Conservation (phyloP, 768 basidiomycete genomes). For the Suillus occidentalis region DNA sequence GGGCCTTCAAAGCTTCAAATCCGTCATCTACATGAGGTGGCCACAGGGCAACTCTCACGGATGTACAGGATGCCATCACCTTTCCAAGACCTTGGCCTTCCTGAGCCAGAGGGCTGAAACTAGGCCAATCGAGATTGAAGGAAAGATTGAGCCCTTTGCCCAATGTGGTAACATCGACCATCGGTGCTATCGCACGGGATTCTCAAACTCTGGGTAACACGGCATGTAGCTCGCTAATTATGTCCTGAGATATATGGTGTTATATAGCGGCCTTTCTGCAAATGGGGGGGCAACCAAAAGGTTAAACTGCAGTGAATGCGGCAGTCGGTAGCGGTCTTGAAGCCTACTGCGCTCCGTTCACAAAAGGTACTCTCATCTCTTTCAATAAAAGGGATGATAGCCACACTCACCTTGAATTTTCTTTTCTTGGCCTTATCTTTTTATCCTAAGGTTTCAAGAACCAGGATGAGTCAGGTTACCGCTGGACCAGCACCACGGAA, state of each 20-base stretch:
- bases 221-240: not conserved
- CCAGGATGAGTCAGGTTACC: not conserved
- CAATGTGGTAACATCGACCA: not conserved
- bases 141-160: not conserved
- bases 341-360: not conserved
- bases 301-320: not conserved
- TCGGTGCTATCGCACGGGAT: conserved; percentile 1
- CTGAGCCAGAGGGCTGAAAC: not conserved
- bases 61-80: not conserved
- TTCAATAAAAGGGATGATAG: not conserved
- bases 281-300: no score
- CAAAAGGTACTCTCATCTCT: not conserved
- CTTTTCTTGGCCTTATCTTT: conserved; percentile 4
- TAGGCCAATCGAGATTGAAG: not conserved
- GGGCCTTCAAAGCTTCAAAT: not conserved
- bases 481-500: not conserved
- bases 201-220: not conserved
- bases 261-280: not conserved
- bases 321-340: not conserved
- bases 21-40: not conserved
- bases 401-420: not conserved
- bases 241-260: not conserved
- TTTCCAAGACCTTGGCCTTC: not conserved
- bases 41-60: conserved; percentile 3
- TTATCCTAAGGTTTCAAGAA: not conserved